Conservation (phyloP, 2,329 filamentous ascomycete species). For the Colletotrichum chlorophyti region DNA sequence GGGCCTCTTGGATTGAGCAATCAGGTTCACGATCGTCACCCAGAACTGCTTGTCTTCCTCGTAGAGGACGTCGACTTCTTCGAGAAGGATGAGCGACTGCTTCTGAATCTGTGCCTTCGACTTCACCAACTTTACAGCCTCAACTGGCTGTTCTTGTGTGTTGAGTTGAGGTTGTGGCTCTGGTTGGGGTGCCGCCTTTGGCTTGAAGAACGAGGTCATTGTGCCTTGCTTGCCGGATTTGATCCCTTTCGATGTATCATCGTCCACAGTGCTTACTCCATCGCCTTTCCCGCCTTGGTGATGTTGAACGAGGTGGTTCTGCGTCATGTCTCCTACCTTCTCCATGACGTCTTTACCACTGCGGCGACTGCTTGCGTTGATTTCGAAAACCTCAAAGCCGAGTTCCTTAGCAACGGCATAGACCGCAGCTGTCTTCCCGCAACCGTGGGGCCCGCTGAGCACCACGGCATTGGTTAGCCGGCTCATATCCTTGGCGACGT, state of each 20-base stretch:
- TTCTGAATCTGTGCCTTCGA: slow-evolving; percentile 67
- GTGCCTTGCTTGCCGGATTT: slow-evolving; percentile 77
- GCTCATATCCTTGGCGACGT: slow-evolving; percentile 48
- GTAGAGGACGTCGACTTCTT: slow-evolving; percentile 93
- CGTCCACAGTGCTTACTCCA: slow-evolving; percentile 41
- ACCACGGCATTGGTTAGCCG: slow-evolving; percentile 79
- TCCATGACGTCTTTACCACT: slow-evolving; percentile 91
- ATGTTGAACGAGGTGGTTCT: slow-evolving; percentile 83
- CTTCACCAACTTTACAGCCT: slow-evolving; percentile 8
- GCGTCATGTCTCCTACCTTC: slow-evolving; percentile 94
- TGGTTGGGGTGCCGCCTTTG: slow-evolving; percentile 47
- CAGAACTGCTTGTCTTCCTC: slow-evolving; percentile 97
- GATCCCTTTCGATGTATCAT: slow-evolving; percentile 62
- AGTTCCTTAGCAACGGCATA: slow-evolving; percentile 93
- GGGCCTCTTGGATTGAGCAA: slow-evolving; percentile 85
- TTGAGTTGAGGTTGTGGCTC: slow-evolving; percentile 30
- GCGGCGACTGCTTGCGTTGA: slow-evolving; percentile 82
- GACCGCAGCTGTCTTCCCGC: slow-evolving; percentile 91
- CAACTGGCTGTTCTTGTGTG: slow-evolving; percentile 26
- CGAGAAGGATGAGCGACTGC: slow-evolving; percentile 91
- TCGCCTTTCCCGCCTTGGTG: slow-evolving; percentile 43
- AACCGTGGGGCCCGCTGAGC: slow-evolving; percentile 86
- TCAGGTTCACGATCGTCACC: slow-evolving; percentile 79
- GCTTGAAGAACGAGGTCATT: slow-evolving; percentile 82
- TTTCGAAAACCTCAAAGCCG: slow-evolving; percentile 93